phyloP scores from a whole-genome alignment of 2,329 filamentous ascomycete genomes.

The Sporothrix dimorphospora region DNA sequence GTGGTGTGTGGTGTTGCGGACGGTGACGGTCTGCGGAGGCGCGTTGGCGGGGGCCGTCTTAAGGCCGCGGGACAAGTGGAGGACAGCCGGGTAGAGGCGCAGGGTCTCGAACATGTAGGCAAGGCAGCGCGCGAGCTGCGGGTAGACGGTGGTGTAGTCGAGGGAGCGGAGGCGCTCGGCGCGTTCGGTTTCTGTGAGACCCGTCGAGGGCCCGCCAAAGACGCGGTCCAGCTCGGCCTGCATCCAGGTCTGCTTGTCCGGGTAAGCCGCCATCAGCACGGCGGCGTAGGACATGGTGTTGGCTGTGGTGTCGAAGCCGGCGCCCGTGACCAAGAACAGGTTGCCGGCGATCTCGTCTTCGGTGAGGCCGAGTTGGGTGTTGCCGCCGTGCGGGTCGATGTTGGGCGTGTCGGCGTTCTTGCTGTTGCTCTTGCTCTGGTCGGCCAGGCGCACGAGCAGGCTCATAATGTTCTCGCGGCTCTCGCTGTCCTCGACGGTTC shows the following conservation, averaged over 20 bases:
- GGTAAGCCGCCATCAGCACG: slow-evolving; percentile 48
- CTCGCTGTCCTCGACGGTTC: background rate
- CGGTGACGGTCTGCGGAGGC: slow-evolving; percentile 38
- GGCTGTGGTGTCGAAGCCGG: slow-evolving; percentile 52
- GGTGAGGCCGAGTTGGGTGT: slow-evolving; percentile 10
- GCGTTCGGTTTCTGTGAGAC: slow-evolving; percentile 35
- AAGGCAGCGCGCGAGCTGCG: slow-evolving; percentile 48
- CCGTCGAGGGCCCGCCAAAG: slow-evolving; percentile 47
- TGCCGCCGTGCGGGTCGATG: background rate
- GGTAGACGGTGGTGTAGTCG: slow-evolving; percentile 50
- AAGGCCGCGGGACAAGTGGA: slow-evolving; percentile 44
- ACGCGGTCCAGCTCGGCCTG: slow-evolving; percentile 41
- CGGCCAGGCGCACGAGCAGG: slow-evolving; percentile 39
- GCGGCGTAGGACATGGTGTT: slow-evolving; percentile 50
- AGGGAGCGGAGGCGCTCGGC: background rate
- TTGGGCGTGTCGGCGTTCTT: background rate
- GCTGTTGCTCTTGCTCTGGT: slow-evolving; percentile 34
- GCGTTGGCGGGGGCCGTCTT: slow-evolving; percentile 22
- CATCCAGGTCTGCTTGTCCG: slow-evolving; percentile 28
- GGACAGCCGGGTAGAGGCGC: slow-evolving; percentile 46
- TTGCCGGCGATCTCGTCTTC: slow-evolving; percentile 40
- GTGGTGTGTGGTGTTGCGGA: slow-evolving; percentile 38
- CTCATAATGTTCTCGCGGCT: slow-evolving; percentile 38
- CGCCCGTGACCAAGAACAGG: slow-evolving; percentile 56
- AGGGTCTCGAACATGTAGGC: slow-evolving; percentile 53